phyloP scores from a whole-genome alignment of 805 yeast species.

The Saccharomycopsis olivae region DNA sequence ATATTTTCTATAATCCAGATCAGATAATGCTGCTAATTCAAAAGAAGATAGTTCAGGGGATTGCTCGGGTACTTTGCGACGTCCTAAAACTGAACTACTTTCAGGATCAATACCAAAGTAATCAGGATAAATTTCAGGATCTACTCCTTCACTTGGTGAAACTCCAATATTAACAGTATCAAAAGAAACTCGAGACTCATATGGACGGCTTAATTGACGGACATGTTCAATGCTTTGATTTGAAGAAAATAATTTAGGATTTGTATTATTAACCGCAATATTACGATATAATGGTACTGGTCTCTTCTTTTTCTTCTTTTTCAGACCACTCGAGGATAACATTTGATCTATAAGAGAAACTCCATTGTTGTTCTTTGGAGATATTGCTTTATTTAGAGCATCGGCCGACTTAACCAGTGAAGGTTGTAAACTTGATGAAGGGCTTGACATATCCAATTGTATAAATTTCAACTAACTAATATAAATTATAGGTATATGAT shows the following conservation, averaged over 20 bases:
- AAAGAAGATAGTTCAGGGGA: background rate
- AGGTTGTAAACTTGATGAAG: no score
- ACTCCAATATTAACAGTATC: slow-evolving; percentile 37
- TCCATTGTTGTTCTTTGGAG: no score
- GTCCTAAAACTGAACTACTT: background rate
- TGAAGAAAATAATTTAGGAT: background rate
- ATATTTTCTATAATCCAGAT: slow-evolving; percentile 9
- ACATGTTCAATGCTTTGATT: background rate
- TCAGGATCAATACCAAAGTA: slow-evolving; percentile 8
- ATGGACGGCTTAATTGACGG: background rate
- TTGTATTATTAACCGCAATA: background rate
- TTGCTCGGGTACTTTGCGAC: no score
- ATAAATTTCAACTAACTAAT: no score
- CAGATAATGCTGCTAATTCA: slow-evolving; percentile 3
- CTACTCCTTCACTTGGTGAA: slow-evolving; percentile 10
- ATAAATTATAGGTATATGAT: no score
- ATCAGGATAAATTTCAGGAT: slow-evolving; percentile 14
- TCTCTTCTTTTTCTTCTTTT: slow-evolving; percentile 4
- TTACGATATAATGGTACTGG: slow-evolving; percentile 11
- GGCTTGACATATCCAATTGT: no score
- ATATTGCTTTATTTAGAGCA: no score
- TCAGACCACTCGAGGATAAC: slow-evolving; percentile 2
- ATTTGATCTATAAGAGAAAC: slow-evolving; percentile 11
- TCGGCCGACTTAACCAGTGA: no score
- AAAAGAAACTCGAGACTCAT: slow-evolving; percentile 34